phyloP scores from a whole-genome alignment of 2,329 filamentous ascomycete genomes.

The Paecilomyces variotii region DNA sequence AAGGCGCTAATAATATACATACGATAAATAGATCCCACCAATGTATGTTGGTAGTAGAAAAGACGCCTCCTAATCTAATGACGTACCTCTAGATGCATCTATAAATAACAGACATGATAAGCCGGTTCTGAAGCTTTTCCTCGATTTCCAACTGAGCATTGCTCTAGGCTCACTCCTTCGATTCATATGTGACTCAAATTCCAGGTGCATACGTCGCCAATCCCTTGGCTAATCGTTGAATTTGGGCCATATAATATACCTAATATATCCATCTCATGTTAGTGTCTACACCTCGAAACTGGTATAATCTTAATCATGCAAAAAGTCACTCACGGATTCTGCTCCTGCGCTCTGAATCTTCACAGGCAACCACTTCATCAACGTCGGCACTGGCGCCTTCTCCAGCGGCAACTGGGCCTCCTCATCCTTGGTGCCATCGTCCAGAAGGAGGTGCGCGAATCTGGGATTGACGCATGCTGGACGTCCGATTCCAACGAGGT shows the following conservation, averaged over 20 bases:
- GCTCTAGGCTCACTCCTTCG: too few species aligned
- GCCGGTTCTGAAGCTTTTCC: neutral
- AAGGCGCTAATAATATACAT: neutral
- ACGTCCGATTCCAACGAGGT: slow-evolving; percentile 43
- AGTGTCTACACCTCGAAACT: neutral
- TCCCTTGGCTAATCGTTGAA: slow-evolving; percentile 18
- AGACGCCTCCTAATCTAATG: too few species aligned
- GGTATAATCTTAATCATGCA: neutral
- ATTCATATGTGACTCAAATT: neutral
- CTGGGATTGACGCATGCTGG: slow-evolving; percentile 38
- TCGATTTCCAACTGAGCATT: too few species aligned
- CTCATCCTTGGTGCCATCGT: slow-evolving; percentile 2
- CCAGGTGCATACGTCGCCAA: slow-evolving; percentile 12
- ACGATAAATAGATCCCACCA: neutral
- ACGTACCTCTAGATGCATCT: too few species aligned
- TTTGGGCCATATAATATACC: slow-evolving; percentile 20
- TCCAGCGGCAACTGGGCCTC: neutral
- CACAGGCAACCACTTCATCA: neutral
- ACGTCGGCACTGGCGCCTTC: neutral
- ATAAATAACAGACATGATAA: neutral
- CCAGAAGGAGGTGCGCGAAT: slow-evolving; percentile 2
- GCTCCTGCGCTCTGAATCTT: slow-evolving; percentile 3
- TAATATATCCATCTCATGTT: neutral
- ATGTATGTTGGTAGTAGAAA: too few species aligned
- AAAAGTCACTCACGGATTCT: slow-evolving; percentile 4